Evolutionary conservation across 306 rosid genomes (phyloP), one percentile per base, ranked within the genome.

Genomic region (Rosa multiflora): DNA sequence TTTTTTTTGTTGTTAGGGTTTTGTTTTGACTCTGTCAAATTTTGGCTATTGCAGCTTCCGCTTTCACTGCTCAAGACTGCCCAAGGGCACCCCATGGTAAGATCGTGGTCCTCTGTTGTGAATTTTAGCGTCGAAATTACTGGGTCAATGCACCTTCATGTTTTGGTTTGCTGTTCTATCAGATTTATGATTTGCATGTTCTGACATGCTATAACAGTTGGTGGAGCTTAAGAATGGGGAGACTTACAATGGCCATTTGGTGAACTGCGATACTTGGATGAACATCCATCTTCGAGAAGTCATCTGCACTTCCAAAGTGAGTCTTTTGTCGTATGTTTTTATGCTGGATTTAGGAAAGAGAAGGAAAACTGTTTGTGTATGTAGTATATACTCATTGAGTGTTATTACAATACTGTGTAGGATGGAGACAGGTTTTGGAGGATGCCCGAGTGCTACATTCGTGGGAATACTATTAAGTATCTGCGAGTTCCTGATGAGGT

Each of bases 351-450:
- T 76, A 44, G 48, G n/a, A 1, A 18, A 20, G 2, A 14, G 68
- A 8, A 6, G 5, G 5, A 15, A 6, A 23, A 32, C 9, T 63
- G 4, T 26, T 32, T 64, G 43, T 63, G 8, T 62, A 15, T 14
- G 55, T 49, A 3, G 6, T 55, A 2, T 43, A 12, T 9, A 11
- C 35, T 10, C n/a, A 20, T 76, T 2, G 2, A 46, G 8, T 46
- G 67, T 47, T 76, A 6, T 20, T 63, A 10, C 3, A n/a, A 1
- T 47, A 64, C 35, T 1, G 6, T 76, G 83, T 83, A 95, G 99
- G 99, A 95, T 59, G 99, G 99, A 84, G 99, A 95, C 76, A 88
- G 99, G 79, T 95, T 95, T 90, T 95, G 99, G 99, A 88, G 99
- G 39, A 95, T 91, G 99, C 98, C 98, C 5, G 99, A 95, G 81